phyloP scores from a whole-genome alignment of 2,329 filamentous ascomycete species.

The Cladophialophora immunda region DNA sequence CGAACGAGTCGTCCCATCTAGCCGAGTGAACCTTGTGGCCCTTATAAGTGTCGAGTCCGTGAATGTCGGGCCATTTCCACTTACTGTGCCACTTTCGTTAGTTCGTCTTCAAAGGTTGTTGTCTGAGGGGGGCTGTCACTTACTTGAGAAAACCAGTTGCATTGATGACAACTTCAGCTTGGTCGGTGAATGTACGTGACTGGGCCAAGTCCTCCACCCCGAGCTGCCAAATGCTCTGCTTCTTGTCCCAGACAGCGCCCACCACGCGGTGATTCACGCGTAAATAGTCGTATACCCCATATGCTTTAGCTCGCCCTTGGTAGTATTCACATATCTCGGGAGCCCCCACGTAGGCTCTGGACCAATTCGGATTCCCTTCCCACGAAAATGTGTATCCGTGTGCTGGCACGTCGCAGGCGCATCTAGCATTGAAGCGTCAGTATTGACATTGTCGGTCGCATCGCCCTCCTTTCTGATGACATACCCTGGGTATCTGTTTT shows the following conservation, averaged over 20 bases:
- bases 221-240: slow-evolving; percentile 64
- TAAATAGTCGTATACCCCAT: background rate
- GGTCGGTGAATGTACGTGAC: slow-evolving; percentile 19
- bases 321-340: slow-evolving; percentile 43
- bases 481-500: slow-evolving; percentile 42
- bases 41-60: slow-evolving; percentile 40
- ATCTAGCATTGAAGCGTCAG: no score
- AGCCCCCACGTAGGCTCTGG: slow-evolving; percentile 70
- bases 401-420: slow-evolving; percentile 16
- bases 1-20: slow-evolving; percentile 59
- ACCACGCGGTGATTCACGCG: slow-evolving; percentile 59
- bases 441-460: background rate
- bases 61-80: slow-evolving; percentile 42
- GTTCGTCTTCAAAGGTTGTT: background rate
- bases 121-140: background rate
- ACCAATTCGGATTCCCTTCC: slow-evolving; percentile 72
- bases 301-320: background rate
- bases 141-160: slow-evolving; percentile 66
- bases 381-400: slow-evolving; percentile 9
- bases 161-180: slow-evolving; percentile 63
- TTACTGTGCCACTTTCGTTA: slow-evolving; percentile 35
- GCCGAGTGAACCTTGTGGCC: slow-evolving; percentile 43
- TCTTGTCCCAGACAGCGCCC: slow-evolving; percentile 63
- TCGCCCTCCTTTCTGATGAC: background rate
- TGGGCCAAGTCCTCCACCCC: slow-evolving; percentile 39